Percentiles rank a stretch among this genome's conserved stretches.
These are phyloP conservation scores for Metschnikowia peoriensis DNA, from an alignment of 805 yeast genomes.

Conservation along the genomic window DNA sequence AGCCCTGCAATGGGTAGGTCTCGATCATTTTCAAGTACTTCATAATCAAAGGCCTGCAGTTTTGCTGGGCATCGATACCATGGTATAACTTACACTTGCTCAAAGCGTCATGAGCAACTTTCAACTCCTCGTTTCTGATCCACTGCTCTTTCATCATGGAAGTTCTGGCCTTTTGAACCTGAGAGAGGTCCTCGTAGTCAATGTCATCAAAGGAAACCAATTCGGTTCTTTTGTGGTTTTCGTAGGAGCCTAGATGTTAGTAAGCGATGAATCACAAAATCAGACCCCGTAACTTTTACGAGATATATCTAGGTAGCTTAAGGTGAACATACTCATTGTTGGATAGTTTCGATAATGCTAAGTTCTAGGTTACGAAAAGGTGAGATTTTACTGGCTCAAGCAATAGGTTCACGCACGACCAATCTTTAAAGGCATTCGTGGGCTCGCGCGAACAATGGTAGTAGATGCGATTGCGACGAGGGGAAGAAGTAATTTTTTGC, in stretches of 20 bases:
- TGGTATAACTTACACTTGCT: conserved; percentile 71
- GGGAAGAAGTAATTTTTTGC: not conserved
- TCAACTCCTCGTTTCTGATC: conserved; percentile 66
- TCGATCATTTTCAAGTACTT: conserved; percentile 77
- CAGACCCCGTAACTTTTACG: not conserved
- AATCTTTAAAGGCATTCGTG: not conserved
- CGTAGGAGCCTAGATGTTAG: conserved; percentile 29
- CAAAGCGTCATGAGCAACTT: conserved; percentile 68
- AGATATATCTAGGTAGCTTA: not conserved
- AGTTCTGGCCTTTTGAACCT: conserved; percentile 70
- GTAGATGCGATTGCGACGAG: not conserved
- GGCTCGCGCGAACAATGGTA: not conserved
- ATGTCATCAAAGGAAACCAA: conserved; percentile 81
- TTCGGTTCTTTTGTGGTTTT: conserved; percentile 55
- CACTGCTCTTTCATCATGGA: conserved; percentile 79
- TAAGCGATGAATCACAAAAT: not conserved
- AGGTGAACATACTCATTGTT: conserved; percentile 8
- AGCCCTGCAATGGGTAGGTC: conserved; percentile 65
- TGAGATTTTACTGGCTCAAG: conserved; percentile 31
- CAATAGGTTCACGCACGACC: conserved; percentile 21
- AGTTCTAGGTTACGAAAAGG: conserved; percentile 23
- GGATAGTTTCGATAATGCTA: not conserved
- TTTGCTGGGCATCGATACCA: conserved; percentile 53
- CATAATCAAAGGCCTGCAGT: conserved; percentile 77
- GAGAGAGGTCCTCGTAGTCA: conserved; percentile 63